Evolutionary conservation across 371 early-diverging fungal genomes (phyloP), one percentile per base, ranked within the genome.

Genomic region (Mortierella sp.): DNA sequence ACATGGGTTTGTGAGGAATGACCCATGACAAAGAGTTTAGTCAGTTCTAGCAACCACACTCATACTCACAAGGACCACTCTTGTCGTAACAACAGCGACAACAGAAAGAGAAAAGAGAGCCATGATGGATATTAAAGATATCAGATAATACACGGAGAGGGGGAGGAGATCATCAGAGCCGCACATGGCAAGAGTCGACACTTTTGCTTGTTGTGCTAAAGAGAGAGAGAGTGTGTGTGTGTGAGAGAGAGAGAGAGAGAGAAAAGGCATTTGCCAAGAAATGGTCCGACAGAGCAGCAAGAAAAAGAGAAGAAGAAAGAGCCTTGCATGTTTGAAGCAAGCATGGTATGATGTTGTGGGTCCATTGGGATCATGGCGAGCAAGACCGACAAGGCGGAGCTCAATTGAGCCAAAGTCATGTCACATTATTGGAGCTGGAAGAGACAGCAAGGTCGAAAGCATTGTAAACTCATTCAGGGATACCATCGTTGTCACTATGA

Each of bases 311-410:
- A 51, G 51, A 32, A 60, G 35, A 14, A 29, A 14, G 18, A 21
- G 16, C 21, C 38, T 35, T 29, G 48, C 48, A 3, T 46, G 48
- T 46, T 0, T 46, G 16, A 46, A 46, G 48, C 14, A 14, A 46
- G 46, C 12, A 12, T 3, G 58, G 4, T 4, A 58, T 27, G 27
- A 12, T 60, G 12, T 29, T 63, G 32, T 63, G 18, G 35, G 32
- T 18, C 21, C 51, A 32, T 6, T 35, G 38, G 27, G 29, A 63
- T 35, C 51, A 51, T 51, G 32, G 63, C 18, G 18, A 18, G 14
- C 14, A 63, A 63, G 63, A 18, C 63, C 35, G 63, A 63, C 63
- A 32, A 16, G 35, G 63, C 63, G 63, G 63, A 63, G 63, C 63
- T 63, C 63, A 18, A 63, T 35, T 6, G 63, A 32, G 35, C 38